Percentiles rank a stretch among this genome's conserved stretches.
These are phyloP conservation scores for Cladosporium sp. DNA, from an alignment of 2,329 filamentous ascomycete species.

Conservation along the genomic window DNA sequence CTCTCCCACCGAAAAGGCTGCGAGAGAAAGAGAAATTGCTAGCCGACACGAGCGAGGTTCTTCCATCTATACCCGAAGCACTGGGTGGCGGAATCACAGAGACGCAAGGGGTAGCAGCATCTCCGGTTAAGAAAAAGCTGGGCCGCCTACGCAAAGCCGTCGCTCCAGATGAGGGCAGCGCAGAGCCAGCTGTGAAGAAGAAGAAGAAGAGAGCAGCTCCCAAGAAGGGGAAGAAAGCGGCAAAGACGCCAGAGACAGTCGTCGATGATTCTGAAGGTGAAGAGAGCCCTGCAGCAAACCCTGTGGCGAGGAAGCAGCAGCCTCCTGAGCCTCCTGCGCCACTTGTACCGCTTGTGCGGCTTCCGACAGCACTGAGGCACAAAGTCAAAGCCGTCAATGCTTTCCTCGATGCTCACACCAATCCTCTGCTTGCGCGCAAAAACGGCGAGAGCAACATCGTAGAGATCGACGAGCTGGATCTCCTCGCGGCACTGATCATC, in stretches of 20 bases:
- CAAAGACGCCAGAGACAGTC: not conserved
- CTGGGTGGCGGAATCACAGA: not conserved
- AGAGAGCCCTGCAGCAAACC: not conserved
- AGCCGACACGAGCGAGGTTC: not conserved
- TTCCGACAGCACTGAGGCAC: not conserved
- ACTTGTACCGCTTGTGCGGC: not conserved
- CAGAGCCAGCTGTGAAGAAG: not conserved
- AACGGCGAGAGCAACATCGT: not conserved
- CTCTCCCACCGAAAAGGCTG: not conserved
- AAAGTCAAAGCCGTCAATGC: not conserved
- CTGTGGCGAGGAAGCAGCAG: not conserved
- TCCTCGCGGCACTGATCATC: slow-evolving; percentile 1
- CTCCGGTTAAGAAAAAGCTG: not conserved
- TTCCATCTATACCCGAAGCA: not conserved
- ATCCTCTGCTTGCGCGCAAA: not conserved
- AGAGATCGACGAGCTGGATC: not conserved
- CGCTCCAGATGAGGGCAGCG: not conserved
- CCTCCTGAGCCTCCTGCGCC: not conserved
- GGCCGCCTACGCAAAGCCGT: not conserved
- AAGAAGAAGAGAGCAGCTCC: not conserved
- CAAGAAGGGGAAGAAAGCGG: not conserved
- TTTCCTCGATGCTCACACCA: not conserved
- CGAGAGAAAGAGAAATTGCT: not conserved
- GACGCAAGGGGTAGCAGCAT: not conserved
- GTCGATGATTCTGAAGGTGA: not conserved